phyloP scores from a whole-genome alignment of 2,329 filamentous ascomycete genomes.

The Aspergillus sp. region DNA sequence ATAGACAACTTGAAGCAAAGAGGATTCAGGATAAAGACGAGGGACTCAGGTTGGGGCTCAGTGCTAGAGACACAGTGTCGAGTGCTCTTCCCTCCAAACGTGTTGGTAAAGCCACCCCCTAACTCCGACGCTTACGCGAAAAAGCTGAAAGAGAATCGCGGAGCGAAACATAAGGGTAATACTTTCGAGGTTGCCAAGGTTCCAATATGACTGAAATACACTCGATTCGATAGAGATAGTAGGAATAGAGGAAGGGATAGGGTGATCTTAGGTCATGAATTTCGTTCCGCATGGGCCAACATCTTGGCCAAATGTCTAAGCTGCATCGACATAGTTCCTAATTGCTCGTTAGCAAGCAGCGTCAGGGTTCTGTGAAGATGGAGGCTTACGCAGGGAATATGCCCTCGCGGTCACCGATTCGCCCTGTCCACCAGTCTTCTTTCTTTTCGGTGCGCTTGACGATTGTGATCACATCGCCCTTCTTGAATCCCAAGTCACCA shows the following conservation, averaged over 20 bases:
- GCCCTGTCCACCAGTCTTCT: conserved; percentile 97
- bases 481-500: conserved; percentile 93
- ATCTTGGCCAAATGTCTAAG: conserved; percentile 25
- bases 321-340: conserved; percentile 45
- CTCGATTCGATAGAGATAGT: conserved; percentile 9
- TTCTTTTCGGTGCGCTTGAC: conserved; percentile 92
- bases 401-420: conserved; percentile 80
- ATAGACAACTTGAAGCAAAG: not conserved
- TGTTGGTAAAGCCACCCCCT: conserved; percentile 12
- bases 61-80: not conserved
- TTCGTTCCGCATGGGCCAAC: conserved; percentile 31
- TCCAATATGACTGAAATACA: conserved; percentile 7
- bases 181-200: not conserved
- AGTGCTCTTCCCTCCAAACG: conserved; percentile 1
- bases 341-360: conserved; percentile 18
- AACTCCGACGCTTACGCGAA: conserved; percentile 15
- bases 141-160: conserved; percentile 8
- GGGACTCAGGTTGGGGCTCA: not conserved
- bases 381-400: conserved; percentile 80
- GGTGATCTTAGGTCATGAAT: conserved; percentile 23
- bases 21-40: not conserved
- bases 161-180: conserved; percentile 1
- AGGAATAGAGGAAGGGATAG: conserved; percentile 9
- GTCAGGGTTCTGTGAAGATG: not conserved
- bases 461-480: conserved; percentile 94